Base-by-base conservation (phyloP, 1,284 basidiomycete genomes). In the Pholiota adiposa region DNA sequence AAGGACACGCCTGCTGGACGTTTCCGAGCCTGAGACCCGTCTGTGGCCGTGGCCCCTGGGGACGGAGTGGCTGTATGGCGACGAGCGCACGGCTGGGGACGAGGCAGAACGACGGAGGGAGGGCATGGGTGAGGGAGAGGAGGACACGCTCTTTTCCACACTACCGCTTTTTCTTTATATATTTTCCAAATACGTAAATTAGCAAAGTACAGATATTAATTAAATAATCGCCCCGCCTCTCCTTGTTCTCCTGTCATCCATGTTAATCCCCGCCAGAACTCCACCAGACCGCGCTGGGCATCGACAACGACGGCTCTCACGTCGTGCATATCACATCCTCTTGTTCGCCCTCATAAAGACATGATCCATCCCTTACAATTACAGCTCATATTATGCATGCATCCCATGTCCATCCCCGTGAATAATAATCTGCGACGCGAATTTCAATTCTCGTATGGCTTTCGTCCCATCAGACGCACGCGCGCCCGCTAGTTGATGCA, bases 61-160 rank as follows among this genome's bases (percentile, higher is more conserved):
- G 54, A 77, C 80, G 53, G 68, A 60, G 41, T 67, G 65, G 62
- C 73, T 60, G 62, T 89, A 90, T 11, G 87, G 88, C 3, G 85
- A 83, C 2, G 83, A 80, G 66, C 88, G 82, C 66, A 86, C 86
- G 40, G 80, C 75, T 44, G 87, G 84, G 54, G 86, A 84, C 18
- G 89, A 90, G 63, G 84, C 72, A 53, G 87, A 83, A 67, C 88
- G 87, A 76, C 89, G 89, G 67, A 92, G 87, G 75, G 88, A 89
- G 67, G 89, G 89, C 88, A 90, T 90, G 67, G 63, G 62, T 65
- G 62, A 65, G 63, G 67, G 62, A 59, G 65, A 67, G 66, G 70
- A 70, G 70, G 72, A 71, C 70, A 69, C 70, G 69, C 21, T 16
- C 12, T 1, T 46, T 46, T 27, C 23, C 44, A 27, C 3, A 69